phyloP scores from a whole-genome alignment of 2,329 filamentous ascomycete genomes.

The Orbilia oligospora region DNA sequence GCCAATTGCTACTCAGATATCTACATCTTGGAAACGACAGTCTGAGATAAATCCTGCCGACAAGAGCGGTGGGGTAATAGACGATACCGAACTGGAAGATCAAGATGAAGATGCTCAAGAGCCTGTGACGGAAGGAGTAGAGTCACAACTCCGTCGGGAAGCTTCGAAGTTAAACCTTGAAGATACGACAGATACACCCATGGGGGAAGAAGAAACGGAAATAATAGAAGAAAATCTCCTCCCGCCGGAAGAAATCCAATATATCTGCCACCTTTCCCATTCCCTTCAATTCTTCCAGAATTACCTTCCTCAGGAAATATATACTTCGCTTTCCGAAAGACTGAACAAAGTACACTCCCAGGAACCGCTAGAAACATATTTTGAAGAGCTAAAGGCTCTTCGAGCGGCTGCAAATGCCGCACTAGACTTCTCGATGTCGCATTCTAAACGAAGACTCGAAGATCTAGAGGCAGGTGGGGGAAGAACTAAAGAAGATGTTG shows the following conservation, averaged over 20 bases:
- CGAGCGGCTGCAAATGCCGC: slow-evolving; percentile 77
- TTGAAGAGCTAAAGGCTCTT: slow-evolving; percentile 45
- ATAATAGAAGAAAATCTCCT: slow-evolving; percentile 35
- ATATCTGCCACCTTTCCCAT: slow-evolving; percentile 34
- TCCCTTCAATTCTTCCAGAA: slow-evolving; percentile 53
- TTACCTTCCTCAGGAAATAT: slow-evolving; percentile 36
- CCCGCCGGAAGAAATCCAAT: slow-evolving; percentile 43
- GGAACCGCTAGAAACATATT: slow-evolving; percentile 44
- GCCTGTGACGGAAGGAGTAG: slow-evolving; percentile 69
- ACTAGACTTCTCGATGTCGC: slow-evolving; percentile 76
- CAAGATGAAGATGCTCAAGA: slow-evolving; percentile 27
- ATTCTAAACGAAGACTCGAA: slow-evolving; percentile 74
- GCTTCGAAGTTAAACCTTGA: slow-evolving; percentile 54
- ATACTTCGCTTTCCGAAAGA: slow-evolving; percentile 12
- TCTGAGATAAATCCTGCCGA: not conserved
- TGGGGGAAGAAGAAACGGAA: not conserved
- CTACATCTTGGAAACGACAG: slow-evolving; percentile 42
- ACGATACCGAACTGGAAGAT: slow-evolving; percentile 50
- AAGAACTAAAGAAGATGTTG: slow-evolving; percentile 67
- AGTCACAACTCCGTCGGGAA: slow-evolving; percentile 54
- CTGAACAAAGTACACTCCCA: slow-evolving; percentile 16
- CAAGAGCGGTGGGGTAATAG: slow-evolving; percentile 5
- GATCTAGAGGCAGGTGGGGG: slow-evolving; percentile 75
- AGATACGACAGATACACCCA: slow-evolving; percentile 33
- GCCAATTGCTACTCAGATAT: slow-evolving; percentile 59